Percentiles rank a stretch among this genome's conserved stretches.
These are phyloP conservation scores for Nakazawaea molendinolei DNA, from an alignment of 805 yeast species.

Conservation along the genomic window DNA sequence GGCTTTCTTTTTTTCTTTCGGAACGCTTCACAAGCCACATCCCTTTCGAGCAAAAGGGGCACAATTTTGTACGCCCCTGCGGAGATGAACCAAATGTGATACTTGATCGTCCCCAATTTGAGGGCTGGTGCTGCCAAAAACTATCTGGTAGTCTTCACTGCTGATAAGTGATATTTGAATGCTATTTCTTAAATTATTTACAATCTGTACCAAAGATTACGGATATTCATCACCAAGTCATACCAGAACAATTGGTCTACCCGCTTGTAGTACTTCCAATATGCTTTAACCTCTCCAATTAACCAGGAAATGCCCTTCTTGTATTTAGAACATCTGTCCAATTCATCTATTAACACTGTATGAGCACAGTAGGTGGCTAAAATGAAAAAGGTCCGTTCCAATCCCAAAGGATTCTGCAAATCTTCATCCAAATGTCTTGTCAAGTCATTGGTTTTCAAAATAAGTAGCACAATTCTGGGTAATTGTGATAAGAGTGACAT, in stretches of 20 bases:
- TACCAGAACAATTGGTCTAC: conserved; percentile 20
- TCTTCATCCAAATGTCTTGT: conserved; percentile 85
- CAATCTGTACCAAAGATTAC: not conserved
- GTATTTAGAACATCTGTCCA: conserved; percentile 29
- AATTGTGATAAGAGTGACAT: conserved; percentile 73
- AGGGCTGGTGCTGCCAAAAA: no score
- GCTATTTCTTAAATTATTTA: no score
- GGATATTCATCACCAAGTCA: conserved; percentile 14
- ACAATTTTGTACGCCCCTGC: no score
- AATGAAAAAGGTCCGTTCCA: conserved; percentile 79
- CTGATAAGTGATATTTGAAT: no score
- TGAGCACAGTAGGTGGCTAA: conserved; percentile 87
- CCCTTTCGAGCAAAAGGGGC: no score
- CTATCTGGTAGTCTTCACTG: no score
- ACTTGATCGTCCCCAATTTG: no score
- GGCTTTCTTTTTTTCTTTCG: no score
- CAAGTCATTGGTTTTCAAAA: conserved; percentile 89
- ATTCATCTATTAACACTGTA: conserved; percentile 65
- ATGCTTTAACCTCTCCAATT: conserved; percentile 16
- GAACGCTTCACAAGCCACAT: no score
- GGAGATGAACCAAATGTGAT: no score
- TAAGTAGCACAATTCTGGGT: conserved; percentile 81
- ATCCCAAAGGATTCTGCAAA: conserved; percentile 76
- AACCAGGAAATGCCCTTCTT: conserved; percentile 3
- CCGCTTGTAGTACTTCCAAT: conserved; percentile 24